Base-by-base conservation (phyloP, 371 early-diverging fungal species). In the Umbelopsis sp. region DNA sequence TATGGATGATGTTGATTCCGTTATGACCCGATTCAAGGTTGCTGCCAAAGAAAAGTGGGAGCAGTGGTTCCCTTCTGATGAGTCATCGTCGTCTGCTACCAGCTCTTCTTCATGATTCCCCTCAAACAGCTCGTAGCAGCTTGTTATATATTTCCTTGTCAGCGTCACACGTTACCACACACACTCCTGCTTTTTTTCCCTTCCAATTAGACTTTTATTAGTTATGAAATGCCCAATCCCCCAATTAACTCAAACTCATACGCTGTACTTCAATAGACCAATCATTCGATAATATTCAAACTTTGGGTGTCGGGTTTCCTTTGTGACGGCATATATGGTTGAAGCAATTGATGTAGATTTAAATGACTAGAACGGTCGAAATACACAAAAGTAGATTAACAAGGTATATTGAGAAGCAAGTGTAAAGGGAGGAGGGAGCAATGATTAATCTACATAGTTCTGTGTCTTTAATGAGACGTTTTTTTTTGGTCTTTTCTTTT, bases 1-100 rank as follows among this genome's bases (percentile, higher is more conserved):
- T 11, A 69, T 93, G 46, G 94, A 93, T 70, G 88, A 92, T 67
- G 50, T 81, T 22, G 82, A 81, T 44, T 87, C 87, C 70, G 69
- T 90, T 12, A 75, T 87, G 67, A 86, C 87, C 66, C 84, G 93
- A 65, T 82, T 90, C 67, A 88, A 85, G 70, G 78, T 77, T 44
- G 84, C 79, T 41, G 78, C 78, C 45, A 75, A 77, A 46, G 71
- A 71, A 14, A 84, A 79, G 52, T 78, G 78, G 76, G 75, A 70
- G 11, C 68, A 80, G 67, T 81, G 78, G 80, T 84, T 83, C 67
- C 73, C 80, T 35, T 20, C 57, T 38, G 45, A 29, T n/a, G 57
- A 57, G 14, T 32, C 57, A 10, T 35, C 35, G 29, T 35, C 57
- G 5, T 57, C 57, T 57, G 12, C 57, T 18, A 18, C 57, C 29